A percentile compares a stretch with the other conserved stretches of the same genome.
Conservation (phyloP, 2,329 filamentous ascomycete genomes). For the Fusarium caatingaense region DNA sequence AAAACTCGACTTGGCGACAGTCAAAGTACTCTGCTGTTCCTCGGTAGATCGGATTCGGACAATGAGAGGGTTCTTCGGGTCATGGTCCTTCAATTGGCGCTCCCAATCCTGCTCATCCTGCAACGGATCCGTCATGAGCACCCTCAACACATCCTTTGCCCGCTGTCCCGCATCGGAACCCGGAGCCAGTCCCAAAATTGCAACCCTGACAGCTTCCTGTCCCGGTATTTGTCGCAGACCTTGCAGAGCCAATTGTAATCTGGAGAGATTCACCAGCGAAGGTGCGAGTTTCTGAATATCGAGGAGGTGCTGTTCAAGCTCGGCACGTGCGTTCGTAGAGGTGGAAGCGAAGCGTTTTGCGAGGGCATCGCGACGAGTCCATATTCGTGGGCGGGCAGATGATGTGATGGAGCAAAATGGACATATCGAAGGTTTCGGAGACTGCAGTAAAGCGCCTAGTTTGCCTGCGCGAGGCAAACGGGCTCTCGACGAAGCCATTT, state of each 20-base stretch:
- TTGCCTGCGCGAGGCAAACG: conserved; percentile 46
- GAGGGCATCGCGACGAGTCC: conserved; percentile 40
- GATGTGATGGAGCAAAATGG: conserved; percentile 49
- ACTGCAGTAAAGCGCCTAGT: conserved; percentile 43
- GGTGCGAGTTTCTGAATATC: conserved; percentile 71
- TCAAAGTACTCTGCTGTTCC: conserved; percentile 47
- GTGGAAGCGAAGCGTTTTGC: conserved; percentile 49
- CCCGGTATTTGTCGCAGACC: conserved; percentile 69
- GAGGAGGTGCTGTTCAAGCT: conserved; percentile 69
- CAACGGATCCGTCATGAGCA: conserved; percentile 78
- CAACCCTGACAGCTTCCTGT: conserved; percentile 68
- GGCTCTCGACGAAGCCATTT: conserved; percentile 50
- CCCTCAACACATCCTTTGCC: conserved; percentile 73
- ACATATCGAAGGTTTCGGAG: conserved; percentile 44
- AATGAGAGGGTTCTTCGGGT: conserved; percentile 68
- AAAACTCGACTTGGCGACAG: conserved; percentile 50
- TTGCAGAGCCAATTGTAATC: conserved; percentile 76
- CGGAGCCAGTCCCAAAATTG: conserved; percentile 63
- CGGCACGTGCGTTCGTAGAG: conserved; percentile 51
- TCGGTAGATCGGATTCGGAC: conserved; percentile 62
- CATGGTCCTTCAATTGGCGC: conserved; percentile 64
- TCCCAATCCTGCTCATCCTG: conserved; percentile 74
- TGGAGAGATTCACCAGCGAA: conserved; percentile 73
- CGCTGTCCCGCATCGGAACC: conserved; percentile 56
- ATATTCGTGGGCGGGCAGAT: conserved; percentile 31